Conservation (phyloP, 441 rosid genomes). For the Capsella rubella region DNA sequence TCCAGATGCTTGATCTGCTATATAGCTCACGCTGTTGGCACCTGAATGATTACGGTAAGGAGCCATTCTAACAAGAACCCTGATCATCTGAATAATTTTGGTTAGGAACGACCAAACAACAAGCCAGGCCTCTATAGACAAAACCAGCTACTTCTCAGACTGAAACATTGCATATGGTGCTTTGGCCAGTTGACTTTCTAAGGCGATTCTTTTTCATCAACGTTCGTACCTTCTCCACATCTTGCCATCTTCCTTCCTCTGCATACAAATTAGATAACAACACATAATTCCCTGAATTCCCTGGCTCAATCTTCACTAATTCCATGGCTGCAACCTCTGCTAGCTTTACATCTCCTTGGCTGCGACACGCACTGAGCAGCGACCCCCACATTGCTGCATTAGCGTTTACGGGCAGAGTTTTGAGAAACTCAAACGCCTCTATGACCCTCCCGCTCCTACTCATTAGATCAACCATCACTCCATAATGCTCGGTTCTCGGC, state of each 20-base stretch:
- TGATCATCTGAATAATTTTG: neutral
- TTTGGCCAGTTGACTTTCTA: constrained; percentile 61
- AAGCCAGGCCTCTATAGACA: neutral
- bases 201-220: constrained; percentile 61
- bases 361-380: constrained; percentile 75
- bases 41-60: neutral
- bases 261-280: constrained; percentile 81
- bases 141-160: constrained; percentile 10
- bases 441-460: constrained; percentile 66
- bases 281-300: constrained; percentile 81
- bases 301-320: constrained; percentile 67
- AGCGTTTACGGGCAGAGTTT: constrained; percentile 55
- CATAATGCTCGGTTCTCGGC: constrained; percentile 77
- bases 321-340: constrained; percentile 70
- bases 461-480: constrained; percentile 83
- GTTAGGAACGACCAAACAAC: neutral
- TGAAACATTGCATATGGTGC: constrained; percentile 40
- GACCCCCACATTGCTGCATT: constrained; percentile 80
- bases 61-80: neutral
- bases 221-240: constrained; percentile 64
- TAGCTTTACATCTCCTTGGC: constrained; percentile 65
- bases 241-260: constrained; percentile 75
- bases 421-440: constrained; percentile 76
- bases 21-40: neutral
- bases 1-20: neutral